phyloP scores from a whole-genome alignment of 192 early-diverging fungal species.

The Linnemannia schmuckeri region DNA sequence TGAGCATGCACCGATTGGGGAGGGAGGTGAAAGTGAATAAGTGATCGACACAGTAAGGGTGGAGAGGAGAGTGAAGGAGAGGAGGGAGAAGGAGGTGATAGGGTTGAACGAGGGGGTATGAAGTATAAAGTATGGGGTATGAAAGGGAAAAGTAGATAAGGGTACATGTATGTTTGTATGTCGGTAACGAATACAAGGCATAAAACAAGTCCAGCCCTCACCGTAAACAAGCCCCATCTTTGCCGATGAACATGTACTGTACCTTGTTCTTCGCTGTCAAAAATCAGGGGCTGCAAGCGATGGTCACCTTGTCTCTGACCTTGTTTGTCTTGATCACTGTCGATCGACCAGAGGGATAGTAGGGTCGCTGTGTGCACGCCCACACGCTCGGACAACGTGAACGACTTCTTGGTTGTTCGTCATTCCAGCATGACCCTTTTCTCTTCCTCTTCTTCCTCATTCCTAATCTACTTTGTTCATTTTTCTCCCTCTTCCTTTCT shows the following conservation, averaged over 20 bases:
- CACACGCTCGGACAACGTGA: neutral
- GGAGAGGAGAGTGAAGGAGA: neutral
- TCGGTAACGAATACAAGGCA: neutral
- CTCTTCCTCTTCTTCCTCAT: neutral
- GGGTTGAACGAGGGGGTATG: neutral
- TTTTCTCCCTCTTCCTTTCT: neutral
- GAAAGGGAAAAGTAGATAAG: too few species aligned
- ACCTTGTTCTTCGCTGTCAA: neutral
- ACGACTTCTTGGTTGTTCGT: neutral
- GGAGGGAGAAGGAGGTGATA: neutral
- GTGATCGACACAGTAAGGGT: neutral
- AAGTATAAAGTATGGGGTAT: too few species aligned
- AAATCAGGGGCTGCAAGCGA: neutral
- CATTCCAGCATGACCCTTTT: neutral
- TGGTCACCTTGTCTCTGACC: neutral
- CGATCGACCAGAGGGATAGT: neutral
- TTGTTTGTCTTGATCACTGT: neutral
- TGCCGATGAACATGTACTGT: neutral
- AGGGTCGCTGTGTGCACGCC: neutral
- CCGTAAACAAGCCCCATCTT: neutral
- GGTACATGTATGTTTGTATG: neutral
- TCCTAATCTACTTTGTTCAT: neutral
- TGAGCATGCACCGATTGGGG: conserved; percentile 6
- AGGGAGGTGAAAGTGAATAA: neutral
- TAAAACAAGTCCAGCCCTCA: neutral